Base-by-base conservation (phyloP, 2,329 filamentous ascomycete species). In the Beauveria varroae region DNA sequence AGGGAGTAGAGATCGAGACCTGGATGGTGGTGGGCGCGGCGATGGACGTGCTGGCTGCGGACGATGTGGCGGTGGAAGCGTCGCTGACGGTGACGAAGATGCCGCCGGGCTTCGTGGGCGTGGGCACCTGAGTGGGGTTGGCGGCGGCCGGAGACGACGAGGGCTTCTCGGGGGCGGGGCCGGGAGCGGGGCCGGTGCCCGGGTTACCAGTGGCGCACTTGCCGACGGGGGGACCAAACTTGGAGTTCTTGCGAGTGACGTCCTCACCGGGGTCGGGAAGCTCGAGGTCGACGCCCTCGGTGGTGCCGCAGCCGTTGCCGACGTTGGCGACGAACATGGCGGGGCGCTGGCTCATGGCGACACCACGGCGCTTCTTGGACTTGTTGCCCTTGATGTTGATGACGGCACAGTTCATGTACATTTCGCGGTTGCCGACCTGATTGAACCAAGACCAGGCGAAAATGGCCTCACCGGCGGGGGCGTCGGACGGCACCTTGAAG, bases 361-460 rank as follows among this genome's bases (percentile, higher is more conserved):
- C 64, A 37, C 64, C 65, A 57, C 75, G 73, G 69, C 74, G 74
- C 54, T 26, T 67, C 65, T 62, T 66, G 67, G 65, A 69, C 69
- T 12, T 65, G 54, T 73, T 72, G 30, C 74, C 73, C 60, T 71
- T 74, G 70, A 92, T 86, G 64, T 82, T 84, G 67, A 93, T 82
- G 57, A 83, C 79, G 8, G 90, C 89, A 70, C 90, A 95, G 75
- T 91, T 91, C 87, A 91, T 91, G 81, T 95, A 95, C 83, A 54
- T 54, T n/a, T 54, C 52, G 22, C 52, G 52, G 52, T 54, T 54
- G 22, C 52, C 52, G 22, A 54, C 74, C 65, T 85, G 78, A 78
- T 91, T 91, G 76, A 89, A 87, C 87, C 87, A 90, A 28, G 85
- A 86, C 90, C 90, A 93, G 43, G 86, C 85, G 56, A 93, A 82